A percentile compares a stretch with the other conserved stretches of the same genome.
These are phyloP conservation scores for Chloris gayana DNA, from an alignment of 176 grass and related monocot genomes.

Conservation along the genomic window DNA sequence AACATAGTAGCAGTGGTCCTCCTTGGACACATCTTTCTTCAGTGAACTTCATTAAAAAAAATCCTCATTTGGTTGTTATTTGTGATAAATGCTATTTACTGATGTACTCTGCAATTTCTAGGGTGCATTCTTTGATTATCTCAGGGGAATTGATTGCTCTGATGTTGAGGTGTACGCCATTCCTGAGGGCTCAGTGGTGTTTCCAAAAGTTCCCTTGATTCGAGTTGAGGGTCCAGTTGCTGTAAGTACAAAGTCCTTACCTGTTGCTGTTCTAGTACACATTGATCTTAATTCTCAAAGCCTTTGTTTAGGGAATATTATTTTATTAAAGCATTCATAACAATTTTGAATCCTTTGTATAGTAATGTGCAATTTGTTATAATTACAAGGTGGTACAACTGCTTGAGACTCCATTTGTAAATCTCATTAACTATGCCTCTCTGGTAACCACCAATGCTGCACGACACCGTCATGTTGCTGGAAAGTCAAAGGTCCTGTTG, in stretches of 20 bases:
- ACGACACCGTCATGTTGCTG: constrained; percentile 82
- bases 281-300: neutral
- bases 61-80: neutral
- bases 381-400: constrained; percentile 80
- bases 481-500: constrained; percentile 84
- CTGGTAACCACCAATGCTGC: constrained; percentile 99
- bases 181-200: constrained; percentile 97
- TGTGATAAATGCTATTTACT: constrained; percentile 40
- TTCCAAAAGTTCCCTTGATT: constrained; percentile 94
- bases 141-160: constrained; percentile 69
- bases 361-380: constrained; percentile 31
- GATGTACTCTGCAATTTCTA: constrained; percentile 51
- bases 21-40: neutral
- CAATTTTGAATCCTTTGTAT: constrained; percentile 22
- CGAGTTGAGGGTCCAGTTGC: constrained; percentile 92
- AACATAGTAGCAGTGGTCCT: neutral
- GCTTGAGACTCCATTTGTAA: constrained; percentile 97
- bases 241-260: constrained; percentile 61
- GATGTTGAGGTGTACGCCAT: constrained; percentile 96
- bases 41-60: neutral
- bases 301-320: constrained; percentile 12
- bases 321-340: constrained; percentile 4
- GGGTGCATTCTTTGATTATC: constrained; percentile 92
- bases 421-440: constrained; percentile 98
- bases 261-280: constrained; percentile 14